Percentiles rank a stretch among this genome's conserved stretches.
Evolutionary conservation across 1,284 basidiomycete species (phyloP).

Genomic region (Lignosus rhinocerotis): DNA sequence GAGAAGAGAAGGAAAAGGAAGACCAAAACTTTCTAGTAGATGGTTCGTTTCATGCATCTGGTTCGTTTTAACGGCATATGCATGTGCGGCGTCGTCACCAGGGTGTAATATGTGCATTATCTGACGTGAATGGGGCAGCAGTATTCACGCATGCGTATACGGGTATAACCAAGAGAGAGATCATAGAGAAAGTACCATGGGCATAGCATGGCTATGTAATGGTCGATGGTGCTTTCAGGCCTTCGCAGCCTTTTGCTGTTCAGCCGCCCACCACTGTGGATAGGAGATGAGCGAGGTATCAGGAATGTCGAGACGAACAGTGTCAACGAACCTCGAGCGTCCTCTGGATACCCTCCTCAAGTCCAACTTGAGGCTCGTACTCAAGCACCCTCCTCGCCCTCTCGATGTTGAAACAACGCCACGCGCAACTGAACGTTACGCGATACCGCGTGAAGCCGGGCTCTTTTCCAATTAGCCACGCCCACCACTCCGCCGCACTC

Average conservation of each 20-base stretch:
- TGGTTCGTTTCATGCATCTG: no score
- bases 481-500: slow-evolving; percentile 72
- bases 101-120: slow-evolving; percentile 6
- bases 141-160: slow-evolving; percentile 9
- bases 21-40: no score
- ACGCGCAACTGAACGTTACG: slow-evolving; percentile 74
- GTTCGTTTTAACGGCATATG: no score
- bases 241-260: slow-evolving; percentile 24
- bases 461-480: slow-evolving; percentile 77
- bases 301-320: neutral
- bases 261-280: slow-evolving; percentile 26
- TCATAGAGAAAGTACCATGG: slow-evolving; percentile 11
- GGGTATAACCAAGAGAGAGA: slow-evolving; percentile 15
- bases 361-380: slow-evolving; percentile 88
- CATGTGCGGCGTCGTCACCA: neutral
- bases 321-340: slow-evolving; percentile 65
- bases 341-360: slow-evolving; percentile 85
- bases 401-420: slow-evolving; percentile 93
- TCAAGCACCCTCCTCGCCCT: slow-evolving; percentile 90
- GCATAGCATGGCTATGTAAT: slow-evolving; percentile 5
- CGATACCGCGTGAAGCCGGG: slow-evolving; percentile 91
- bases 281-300: neutral
- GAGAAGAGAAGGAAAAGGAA: no score
- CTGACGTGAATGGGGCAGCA: neutral
- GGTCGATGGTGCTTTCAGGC: slow-evolving; percentile 18